Base-by-base conservation (phyloP, 2,329 filamentous ascomycete genomes). In the Botrytis tulipae region DNA sequence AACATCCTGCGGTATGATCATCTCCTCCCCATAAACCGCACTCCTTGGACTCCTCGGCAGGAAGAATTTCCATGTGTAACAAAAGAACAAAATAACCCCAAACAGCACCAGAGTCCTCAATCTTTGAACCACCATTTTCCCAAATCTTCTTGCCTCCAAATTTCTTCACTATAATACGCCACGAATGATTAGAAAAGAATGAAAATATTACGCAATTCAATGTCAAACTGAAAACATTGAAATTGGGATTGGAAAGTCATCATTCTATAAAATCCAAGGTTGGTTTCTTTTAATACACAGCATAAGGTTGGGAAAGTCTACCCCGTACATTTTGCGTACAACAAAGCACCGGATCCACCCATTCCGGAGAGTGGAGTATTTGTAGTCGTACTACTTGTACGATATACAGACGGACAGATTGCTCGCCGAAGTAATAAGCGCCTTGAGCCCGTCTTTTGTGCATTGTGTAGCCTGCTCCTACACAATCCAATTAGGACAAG, bases 31-130 rank as follows among this genome's bases (percentile, higher is more conserved):
- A 40, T 40, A 20, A 40, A 54, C 25, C 46, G 42, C 25, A 42
- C 22, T 68, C 7, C 37, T n/a, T 37, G 32, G 4, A 67, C 12
- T n/a, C 22, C 25, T 67, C 16, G 69, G 44, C 22, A 71, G 25
- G 25, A 71, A 54, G 44, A 63, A 54, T 9, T 29, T 71, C 59
- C 69, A 63, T 29, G 59, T 25, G 51, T 71, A 71, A 40, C 10
- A 22, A 29, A 63, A n/a, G 14, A 63, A 35, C 44, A 63, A 9
- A 40, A 71, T 54, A 54, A 71, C 20, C 20, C 59, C 59, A 63
- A 54, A 71, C 4, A 71, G 20, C 22, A 48, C 8, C 29, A 71
- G 32, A 1, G 32, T 40, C 22, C 40, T 46, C 29, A 44, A 65
- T 46, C 16, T 42, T 5, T 40, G 40, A 40, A 54, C 9, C 14